Conservation (phyloP, 345 rosid species). For the Kandelia obovata region DNA sequence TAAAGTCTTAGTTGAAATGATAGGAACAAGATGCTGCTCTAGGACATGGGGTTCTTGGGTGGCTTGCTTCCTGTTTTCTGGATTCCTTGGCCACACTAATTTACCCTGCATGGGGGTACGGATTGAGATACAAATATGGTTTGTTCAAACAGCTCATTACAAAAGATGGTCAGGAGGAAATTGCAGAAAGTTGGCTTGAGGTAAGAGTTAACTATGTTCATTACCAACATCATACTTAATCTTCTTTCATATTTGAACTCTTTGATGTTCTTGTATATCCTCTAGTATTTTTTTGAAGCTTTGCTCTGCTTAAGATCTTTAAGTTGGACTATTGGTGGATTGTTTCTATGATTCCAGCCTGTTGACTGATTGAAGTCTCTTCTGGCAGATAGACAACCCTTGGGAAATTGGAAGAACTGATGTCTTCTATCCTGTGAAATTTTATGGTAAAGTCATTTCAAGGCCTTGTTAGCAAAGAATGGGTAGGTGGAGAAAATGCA, state of each 20-base stretch:
- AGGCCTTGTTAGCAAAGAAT: constrained; percentile 41
- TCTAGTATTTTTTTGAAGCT: neutral
- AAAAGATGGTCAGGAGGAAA: constrained; percentile 53
- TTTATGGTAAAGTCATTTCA: constrained; percentile 37
- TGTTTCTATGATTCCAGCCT: neutral
- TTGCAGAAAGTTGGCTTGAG: constrained; percentile 58
- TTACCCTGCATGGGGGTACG: constrained; percentile 55
- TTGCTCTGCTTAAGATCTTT: neutral
- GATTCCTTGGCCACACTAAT: constrained; percentile 53
- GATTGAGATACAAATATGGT: constrained; percentile 47
- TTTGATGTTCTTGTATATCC: too few species aligned
- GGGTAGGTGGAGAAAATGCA: constrained; percentile 47
- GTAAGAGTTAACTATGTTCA: constrained; percentile 18
- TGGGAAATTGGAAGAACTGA: constrained; percentile 52
- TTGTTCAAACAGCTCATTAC: constrained; percentile 51
- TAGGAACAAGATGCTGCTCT: constrained; percentile 56
- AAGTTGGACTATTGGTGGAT: neutral
- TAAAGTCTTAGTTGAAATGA: constrained; percentile 1
- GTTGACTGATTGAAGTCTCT: constrained; percentile 13
- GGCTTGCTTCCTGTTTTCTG: constrained; percentile 52
- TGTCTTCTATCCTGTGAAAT: constrained; percentile 44
- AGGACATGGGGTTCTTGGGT: constrained; percentile 46
- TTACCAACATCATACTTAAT: neutral
- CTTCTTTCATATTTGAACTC: neutral
- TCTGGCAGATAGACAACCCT: constrained; percentile 47